Conservation (phyloP, 129 eudicot species). For the Flaveria sonorensis region DNA sequence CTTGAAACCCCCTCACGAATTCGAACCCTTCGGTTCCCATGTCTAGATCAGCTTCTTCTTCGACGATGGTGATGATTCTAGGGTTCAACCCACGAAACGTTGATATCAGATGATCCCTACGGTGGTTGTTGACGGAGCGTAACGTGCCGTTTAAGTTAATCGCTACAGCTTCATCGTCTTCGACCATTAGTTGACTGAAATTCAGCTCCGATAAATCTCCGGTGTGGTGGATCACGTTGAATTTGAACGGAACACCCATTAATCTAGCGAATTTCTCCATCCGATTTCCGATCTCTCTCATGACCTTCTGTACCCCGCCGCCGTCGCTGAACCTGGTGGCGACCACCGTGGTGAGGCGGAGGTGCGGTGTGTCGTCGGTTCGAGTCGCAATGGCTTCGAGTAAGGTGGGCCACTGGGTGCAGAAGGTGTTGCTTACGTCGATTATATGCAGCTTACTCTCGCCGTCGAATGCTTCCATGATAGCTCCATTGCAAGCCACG, state of each 20-base stretch:
- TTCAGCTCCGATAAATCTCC: constrained; percentile 70
- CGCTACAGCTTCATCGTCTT: constrained; percentile 76
- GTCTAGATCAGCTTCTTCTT: constrained; percentile 84
- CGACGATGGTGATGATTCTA: constrained; percentile 70
- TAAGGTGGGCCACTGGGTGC: constrained; percentile 97
- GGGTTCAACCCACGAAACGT: constrained; percentile 57
- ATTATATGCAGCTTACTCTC: constrained; percentile 69
- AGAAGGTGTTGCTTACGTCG: constrained; percentile 72
- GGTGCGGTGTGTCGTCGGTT: constrained; percentile 78
- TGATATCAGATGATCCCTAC: constrained; percentile 54
- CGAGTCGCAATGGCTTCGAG: constrained; percentile 89
- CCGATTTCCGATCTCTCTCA: constrained; percentile 77
- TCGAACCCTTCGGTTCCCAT: constrained; percentile 57
- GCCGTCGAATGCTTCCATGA: constrained; percentile 85
- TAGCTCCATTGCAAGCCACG: constrained; percentile 88
- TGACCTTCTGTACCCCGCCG: constrained; percentile 57
- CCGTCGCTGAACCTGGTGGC: constrained; percentile 26
- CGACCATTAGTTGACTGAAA: constrained; percentile 45
- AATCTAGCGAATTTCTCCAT: constrained; percentile 91
- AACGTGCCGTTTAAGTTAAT: constrained; percentile 72
- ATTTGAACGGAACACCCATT: constrained; percentile 92
- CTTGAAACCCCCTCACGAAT: constrained; percentile 70
- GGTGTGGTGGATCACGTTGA: constrained; percentile 59
- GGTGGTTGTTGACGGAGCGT: constrained; percentile 43
- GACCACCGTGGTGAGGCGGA: constrained; percentile 66